Base-by-base conservation (phyloP, 257 asterid genomes). In the Gynochthodes officinalis region DNA sequence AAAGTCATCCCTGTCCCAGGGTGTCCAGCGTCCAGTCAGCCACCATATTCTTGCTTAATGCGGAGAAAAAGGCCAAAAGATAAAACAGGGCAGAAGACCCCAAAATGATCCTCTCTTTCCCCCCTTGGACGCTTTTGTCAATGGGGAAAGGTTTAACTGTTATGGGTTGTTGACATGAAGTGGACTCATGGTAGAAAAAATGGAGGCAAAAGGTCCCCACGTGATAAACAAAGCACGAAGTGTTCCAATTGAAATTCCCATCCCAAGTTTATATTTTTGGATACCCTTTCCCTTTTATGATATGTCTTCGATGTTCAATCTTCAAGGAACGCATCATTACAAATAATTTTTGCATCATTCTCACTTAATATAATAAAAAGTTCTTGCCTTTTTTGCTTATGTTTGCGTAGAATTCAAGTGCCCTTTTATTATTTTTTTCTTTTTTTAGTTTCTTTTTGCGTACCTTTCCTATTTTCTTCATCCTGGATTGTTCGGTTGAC, bases 371-470 rank as follows among this genome's bases (percentile, higher is more conserved):
- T 37, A 32, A 50, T n/a, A 9, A 33, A 70, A 72, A 49, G 63
- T 66, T 81, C 63, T 43, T 3, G n/a, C 60, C 55, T 75, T 70
- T 75, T 77, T 67, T 69, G 83, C 84, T 70, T 55, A 70, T 77
- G 78, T 78, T 82, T 78, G 90, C 86, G 79, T 85, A 83, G 85
- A 84, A 70, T 84, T 85, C 82, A 82, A 81, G 84, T 75, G 67
- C 80, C 75, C 63, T 76, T 68, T 25, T 68, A 54, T 69, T 40
- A 64, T 70, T 19, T 73, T 64, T 2, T 43, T 12, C 58, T 40
- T 18, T 59, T 65, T 44, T 40, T 35, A 50, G 39, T 59, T 64
- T 53, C n/a, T 4, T 60, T 70, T 60, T 44, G 12, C 76, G 28
- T 61, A 25, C 78, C 70, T 55, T 75, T 67, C 54, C 58, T 74